Base-by-base conservation (phyloP, 768 basidiomycete genomes). In the Kwoniella newhampshirensis region DNA sequence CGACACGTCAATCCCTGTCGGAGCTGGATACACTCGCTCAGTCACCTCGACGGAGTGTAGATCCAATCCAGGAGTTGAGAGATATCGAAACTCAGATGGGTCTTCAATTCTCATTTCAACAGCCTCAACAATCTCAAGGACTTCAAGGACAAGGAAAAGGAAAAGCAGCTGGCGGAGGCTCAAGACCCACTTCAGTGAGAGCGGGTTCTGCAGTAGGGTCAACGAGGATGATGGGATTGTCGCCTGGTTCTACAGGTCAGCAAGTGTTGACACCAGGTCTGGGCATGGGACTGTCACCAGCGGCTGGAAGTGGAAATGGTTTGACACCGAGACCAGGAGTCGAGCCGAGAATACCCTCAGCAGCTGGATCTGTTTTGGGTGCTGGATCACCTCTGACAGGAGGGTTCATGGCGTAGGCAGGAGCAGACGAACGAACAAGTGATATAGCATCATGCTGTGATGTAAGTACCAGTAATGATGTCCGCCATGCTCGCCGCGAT, bases 41-140 rank as follows among this genome's bases (percentile, higher is more conserved):
- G 27, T 26, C 48, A 6, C 54, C 63, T 3, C 15, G 18, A 26
- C 28, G 43, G 2, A n/a, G 15, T 0, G 2, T 17, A 3, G 58
- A 67, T 42, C 66, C 62, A 3, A 49, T 27, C n/a, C 54, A 52
- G 3, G 62, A 67, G 37, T 28, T 67, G 13, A 53, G 36, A 35
- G 40, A 45, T 21, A 54, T 66, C 12, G 64, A 66, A 49, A 54
- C 54, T 39, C 37, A 55, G 27, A 30, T 57, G 48, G 20, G 43
- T 8, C 11, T 35, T 13, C 55, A 57, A 25, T 43, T 57, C 25
- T 36, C 47, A 9, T 28, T 55, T 26, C 30, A 26, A 43, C 7
- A 17, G 7, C 35, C 27, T 7, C 2, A 21, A 9, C 44, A 27
- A 17, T 44, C 42, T n/a, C 44, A 45, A 45, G 20, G 15, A n/a